A percentile compares a stretch with the other conserved stretches of the same genome.
phyloP scores from a whole-genome alignment of 306 rosid genomes.

The Quercus aquifolioides region DNA sequence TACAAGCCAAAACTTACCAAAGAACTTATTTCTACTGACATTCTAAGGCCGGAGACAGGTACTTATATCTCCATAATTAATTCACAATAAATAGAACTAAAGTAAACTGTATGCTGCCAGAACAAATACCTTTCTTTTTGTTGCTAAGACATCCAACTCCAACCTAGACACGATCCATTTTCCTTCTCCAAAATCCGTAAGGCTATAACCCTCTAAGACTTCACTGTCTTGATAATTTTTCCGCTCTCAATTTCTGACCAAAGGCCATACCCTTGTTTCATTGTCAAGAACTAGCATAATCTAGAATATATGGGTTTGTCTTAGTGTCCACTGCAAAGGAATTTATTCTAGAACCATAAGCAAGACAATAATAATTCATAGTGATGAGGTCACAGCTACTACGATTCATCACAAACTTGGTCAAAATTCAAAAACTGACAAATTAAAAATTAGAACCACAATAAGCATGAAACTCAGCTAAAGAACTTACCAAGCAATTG shows the following conservation, averaged over 20 bases:
- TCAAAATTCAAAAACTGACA: not conserved
- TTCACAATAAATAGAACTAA: too few relatives aligned
- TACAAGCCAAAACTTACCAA: too few relatives aligned
- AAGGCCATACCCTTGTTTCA: not conserved
- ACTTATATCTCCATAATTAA: too few relatives aligned
- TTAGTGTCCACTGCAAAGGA: too few relatives aligned
- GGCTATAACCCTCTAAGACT: too few relatives aligned
- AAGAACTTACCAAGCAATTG: slow-evolving; percentile 90
- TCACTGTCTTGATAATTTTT: too few relatives aligned
- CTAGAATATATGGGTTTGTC: not conserved
- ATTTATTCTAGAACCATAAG: not conserved
- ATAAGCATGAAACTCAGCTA: not conserved
- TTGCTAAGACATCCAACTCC: not conserved
- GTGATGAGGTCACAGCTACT: not conserved
- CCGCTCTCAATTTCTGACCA: not conserved
- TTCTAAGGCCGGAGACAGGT: too few relatives aligned
- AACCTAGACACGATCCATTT: not conserved
- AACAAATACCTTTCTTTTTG: too few relatives aligned
- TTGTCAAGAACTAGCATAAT: not conserved
- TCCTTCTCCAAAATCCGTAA: too few relatives aligned
- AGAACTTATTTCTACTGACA: too few relatives aligned
- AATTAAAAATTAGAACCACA: not conserved
- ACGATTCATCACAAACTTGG: not conserved
- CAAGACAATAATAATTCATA: not conserved
- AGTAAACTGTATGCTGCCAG: too few relatives aligned